Conservation (phyloP, 257 asterid genomes). For the Perilla frutescens region DNA sequence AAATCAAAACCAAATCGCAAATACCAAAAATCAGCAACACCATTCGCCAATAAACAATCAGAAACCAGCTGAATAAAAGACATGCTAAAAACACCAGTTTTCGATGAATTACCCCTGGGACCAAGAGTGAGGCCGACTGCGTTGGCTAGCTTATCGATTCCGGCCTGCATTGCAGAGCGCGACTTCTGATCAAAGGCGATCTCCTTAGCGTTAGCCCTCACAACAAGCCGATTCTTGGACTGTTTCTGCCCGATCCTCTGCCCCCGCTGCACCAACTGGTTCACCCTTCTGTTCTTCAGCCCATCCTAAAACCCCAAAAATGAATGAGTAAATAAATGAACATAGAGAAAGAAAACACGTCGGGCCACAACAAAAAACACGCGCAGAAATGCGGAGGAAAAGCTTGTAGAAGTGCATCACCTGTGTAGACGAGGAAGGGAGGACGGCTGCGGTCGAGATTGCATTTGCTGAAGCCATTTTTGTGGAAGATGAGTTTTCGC, state of each 20-base stretch:
- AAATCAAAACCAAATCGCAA: not conserved
- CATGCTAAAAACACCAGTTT: not conserved
- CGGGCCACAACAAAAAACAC: conserved; percentile 1
- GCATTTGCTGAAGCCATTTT: conserved; percentile 89
- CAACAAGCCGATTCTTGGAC: conserved; percentile 67
- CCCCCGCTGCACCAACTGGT: conserved; percentile 73
- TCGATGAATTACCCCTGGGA: conserved; percentile 72
- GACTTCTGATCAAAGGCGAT: conserved; percentile 93
- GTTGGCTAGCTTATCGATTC: conserved; percentile 92
- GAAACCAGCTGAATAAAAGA: not conserved
- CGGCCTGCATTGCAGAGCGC: conserved; percentile 85
- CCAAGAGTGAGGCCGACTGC: conserved; percentile 95
- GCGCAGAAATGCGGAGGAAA: not conserved
- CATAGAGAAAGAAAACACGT: not conserved
- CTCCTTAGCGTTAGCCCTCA: conserved; percentile 87
- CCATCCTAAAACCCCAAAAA: conserved; percentile 47
- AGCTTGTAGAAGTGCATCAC: conserved; percentile 34
- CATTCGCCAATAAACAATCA: not conserved
- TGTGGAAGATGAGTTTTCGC: conserved; percentile 5
- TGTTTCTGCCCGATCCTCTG: conserved; percentile 59
- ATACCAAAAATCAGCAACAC: not conserved
- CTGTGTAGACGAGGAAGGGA: conserved; percentile 62
- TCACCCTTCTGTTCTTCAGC: conserved; percentile 59
- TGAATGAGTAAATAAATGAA: not conserved
- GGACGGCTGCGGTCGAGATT: conserved; percentile 65